A percentile compares a stretch with the other conserved stretches of the same genome.
Evolutionary conservation across 208 protist species (phyloP).

Genomic region (Wallacemonas sp.): DNA sequence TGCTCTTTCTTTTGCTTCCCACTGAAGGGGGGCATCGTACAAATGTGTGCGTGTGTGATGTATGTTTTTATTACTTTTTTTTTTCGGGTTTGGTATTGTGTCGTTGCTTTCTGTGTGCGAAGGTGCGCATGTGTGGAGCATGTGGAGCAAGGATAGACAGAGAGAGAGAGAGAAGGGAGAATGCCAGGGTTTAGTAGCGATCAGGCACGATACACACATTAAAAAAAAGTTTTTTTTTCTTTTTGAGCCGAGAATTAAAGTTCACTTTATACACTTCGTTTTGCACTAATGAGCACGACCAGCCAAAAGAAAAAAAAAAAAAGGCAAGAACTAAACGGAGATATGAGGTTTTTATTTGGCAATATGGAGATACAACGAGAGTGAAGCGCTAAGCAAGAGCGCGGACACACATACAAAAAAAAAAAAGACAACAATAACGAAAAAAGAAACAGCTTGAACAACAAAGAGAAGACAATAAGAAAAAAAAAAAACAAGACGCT

Average conservation of each 20-base stretch:
- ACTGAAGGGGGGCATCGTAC: conserved; percentile 79
- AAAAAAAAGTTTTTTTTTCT: too few species aligned
- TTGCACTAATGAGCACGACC: too few species aligned
- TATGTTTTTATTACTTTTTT: not conserved
- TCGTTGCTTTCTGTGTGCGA: not conserved
- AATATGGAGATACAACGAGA: conserved; percentile 15
- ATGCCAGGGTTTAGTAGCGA: too few species aligned
- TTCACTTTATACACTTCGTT: too few species aligned
- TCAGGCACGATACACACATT: too few species aligned
- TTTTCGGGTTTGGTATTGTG: not conserved
- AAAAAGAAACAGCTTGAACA: conserved; percentile 5
- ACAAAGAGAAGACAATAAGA: too few species aligned
- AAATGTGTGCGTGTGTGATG: too few species aligned
- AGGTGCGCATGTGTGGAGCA: too few species aligned
- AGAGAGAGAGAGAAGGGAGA: conserved; percentile 1
- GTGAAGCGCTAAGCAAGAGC: not conserved
- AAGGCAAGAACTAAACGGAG: not conserved
- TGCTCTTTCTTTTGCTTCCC: conserved; percentile 93
- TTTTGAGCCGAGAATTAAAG: too few species aligned
- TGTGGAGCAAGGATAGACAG: not conserved
- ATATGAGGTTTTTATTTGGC: too few species aligned
- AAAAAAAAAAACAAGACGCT: too few species aligned
- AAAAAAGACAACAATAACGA: conserved; percentile 13
- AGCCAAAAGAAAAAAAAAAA: too few species aligned
- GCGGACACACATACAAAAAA: conserved; percentile 12